phyloP scores from a whole-genome alignment of 345 rosid species.

The Lumnitzera littorea region DNA sequence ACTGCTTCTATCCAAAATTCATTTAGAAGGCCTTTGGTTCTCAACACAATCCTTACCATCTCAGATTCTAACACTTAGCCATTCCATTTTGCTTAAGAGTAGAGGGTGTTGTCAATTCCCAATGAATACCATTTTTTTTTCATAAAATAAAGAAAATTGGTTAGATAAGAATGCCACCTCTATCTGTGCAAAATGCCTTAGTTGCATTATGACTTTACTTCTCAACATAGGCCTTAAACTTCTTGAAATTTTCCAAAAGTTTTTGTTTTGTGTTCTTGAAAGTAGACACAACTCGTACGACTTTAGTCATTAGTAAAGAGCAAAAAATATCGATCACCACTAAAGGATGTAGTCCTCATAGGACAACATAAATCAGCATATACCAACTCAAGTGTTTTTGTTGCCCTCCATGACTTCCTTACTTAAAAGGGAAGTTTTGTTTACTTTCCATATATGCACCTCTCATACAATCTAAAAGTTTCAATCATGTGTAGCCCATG shows the following conservation, averaged over 20 bases:
- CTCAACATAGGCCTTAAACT: neutral
- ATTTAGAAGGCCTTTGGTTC: neutral
- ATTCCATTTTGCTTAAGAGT: neutral
- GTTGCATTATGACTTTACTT: neutral
- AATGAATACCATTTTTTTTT: no score
- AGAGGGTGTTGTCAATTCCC: neutral
- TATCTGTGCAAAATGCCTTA: neutral
- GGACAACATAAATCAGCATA: constrained; percentile 5
- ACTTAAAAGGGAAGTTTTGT: neutral
- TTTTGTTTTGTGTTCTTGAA: neutral
- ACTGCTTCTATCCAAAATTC: neutral
- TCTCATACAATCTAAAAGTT: neutral
- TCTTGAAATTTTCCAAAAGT: neutral
- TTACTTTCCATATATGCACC: constrained; percentile 4
- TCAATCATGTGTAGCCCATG: neutral
- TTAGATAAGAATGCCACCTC: no score
- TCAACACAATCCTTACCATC: neutral
- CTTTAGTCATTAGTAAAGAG: constrained; percentile 6
- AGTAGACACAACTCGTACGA: constrained; percentile 3
- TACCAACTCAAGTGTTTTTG: constrained; percentile 1
- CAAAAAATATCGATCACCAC: constrained; percentile 5
- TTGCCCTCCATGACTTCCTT: constrained; percentile 1
- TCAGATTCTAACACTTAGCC: neutral
- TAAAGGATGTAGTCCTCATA: neutral
- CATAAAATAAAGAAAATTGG: no score